phyloP scores from a whole-genome alignment of 1,284 basidiomycete genomes.

The Ganoderma lucidum region DNA sequence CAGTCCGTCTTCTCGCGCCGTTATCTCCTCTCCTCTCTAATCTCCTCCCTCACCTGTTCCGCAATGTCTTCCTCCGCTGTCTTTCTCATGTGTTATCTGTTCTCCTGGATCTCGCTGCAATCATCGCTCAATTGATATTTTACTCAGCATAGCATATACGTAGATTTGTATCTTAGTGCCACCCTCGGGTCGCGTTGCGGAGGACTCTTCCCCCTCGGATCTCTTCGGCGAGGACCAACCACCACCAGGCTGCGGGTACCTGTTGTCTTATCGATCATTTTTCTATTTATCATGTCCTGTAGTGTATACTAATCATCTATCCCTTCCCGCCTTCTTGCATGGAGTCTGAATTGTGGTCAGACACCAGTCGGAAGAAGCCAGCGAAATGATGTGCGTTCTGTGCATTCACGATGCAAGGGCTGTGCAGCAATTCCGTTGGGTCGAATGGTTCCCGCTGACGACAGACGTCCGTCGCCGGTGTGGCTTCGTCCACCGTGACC shows the following conservation, averaged over 20 bases:
- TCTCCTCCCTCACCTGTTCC: slow-evolving; percentile 1
- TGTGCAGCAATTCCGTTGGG: neutral
- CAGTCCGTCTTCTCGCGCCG: neutral
- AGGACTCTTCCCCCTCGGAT: slow-evolving; percentile 5
- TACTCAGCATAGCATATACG: slow-evolving; percentile 47
- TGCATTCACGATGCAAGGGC: neutral
- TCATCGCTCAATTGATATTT: slow-evolving; percentile 42
- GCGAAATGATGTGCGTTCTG: neutral
- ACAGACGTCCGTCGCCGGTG: neutral
- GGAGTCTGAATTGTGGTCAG: neutral
- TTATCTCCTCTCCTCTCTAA: slow-evolving; percentile 3
- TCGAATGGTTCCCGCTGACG: neutral
- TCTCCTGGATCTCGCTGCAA: slow-evolving; percentile 35
- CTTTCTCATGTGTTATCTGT: slow-evolving; percentile 32
- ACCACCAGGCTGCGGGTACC: slow-evolving; percentile 35
- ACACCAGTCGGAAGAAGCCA: neutral
- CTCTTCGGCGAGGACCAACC: slow-evolving; percentile 31
- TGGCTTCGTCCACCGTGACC: no score
- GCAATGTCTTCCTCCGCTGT: slow-evolving; percentile 4
- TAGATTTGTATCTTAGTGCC: slow-evolving; percentile 55
- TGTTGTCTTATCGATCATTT: slow-evolving; percentile 39
- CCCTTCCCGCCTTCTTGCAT: slow-evolving; percentile 12
- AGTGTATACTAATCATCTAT: slow-evolving; percentile 44
- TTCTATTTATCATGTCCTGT: slow-evolving; percentile 46
- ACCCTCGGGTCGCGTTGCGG: slow-evolving; percentile 17